phyloP scores from a whole-genome alignment of 371 early-diverging fungal genomes.

The Mucor piriformis region DNA sequence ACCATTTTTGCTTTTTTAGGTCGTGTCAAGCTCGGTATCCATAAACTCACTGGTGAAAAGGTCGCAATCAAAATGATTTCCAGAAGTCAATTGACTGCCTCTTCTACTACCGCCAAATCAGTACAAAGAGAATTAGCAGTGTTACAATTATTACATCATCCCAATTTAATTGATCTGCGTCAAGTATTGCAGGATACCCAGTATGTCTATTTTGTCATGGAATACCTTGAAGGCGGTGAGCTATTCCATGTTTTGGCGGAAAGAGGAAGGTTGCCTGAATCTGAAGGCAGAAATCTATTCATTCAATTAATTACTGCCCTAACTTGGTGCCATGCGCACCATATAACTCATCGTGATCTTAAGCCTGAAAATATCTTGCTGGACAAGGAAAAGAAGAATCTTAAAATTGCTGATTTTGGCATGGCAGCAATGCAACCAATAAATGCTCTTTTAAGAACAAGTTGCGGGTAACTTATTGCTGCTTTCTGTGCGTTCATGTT shows the following conservation, averaged over 20 bases:
- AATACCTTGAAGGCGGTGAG: conserved; percentile 95
- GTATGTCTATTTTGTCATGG: conserved; percentile 89
- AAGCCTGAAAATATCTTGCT: conserved; percentile 79
- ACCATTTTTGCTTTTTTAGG: conserved; percentile 45
- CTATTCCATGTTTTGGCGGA: conserved; percentile 90
- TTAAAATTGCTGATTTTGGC: conserved; percentile 87
- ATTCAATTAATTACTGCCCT: conserved; percentile 92
- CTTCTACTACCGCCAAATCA: conserved; percentile 64
- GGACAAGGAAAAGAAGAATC: conserved; percentile 63
- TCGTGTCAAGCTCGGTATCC: conserved; percentile 77
- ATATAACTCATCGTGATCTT: conserved; percentile 72
- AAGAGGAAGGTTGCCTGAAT: conserved; percentile 81
- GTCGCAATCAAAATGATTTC: conserved; percentile 92
- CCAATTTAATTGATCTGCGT: conserved; percentile 81
- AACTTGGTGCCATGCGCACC: conserved; percentile 90
- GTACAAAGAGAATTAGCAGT: conserved; percentile 91
- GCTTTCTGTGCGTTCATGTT: too few species aligned
- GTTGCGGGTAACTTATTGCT: conserved; percentile 64
- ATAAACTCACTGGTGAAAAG: conserved; percentile 69
- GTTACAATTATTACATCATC: conserved; percentile 88
- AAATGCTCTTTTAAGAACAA: conserved; percentile 68
- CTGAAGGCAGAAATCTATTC: conserved; percentile 86
- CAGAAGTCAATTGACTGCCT: conserved; percentile 57
- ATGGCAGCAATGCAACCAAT: conserved; percentile 76
- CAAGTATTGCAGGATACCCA: conserved; percentile 78